phyloP scores from a whole-genome alignment of 164 flowering plant genomes.

The Aristolochia contorta region DNA sequence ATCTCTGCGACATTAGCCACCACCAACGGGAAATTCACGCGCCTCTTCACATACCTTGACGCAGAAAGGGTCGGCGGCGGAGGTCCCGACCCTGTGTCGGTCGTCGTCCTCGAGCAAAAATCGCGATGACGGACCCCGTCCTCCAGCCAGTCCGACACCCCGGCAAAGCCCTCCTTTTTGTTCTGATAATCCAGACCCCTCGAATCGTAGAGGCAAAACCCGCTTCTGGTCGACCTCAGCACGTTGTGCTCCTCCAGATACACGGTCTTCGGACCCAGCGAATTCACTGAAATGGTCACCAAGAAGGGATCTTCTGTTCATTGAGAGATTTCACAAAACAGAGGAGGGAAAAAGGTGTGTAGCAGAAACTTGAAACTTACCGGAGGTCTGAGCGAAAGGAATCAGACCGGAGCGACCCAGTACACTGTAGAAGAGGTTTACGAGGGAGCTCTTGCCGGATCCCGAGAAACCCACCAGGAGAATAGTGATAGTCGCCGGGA shows the following conservation, averaged over 20 bases:
- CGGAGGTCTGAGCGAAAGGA: slow-evolving; percentile 65
- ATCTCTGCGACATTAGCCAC: slow-evolving; percentile 55
- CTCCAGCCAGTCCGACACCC: slow-evolving; percentile 39
- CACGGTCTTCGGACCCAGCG: slow-evolving; percentile 33
- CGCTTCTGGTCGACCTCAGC: slow-evolving; percentile 51
- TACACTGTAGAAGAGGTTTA: slow-evolving; percentile 69
- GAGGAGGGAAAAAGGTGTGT: neutral
- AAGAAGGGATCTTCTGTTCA: neutral
- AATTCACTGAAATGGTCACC: slow-evolving; percentile 16
- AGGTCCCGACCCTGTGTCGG: slow-evolving; percentile 18
- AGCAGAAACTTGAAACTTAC: slow-evolving; percentile 15
- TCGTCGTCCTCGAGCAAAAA: slow-evolving; percentile 38
- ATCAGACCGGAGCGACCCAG: slow-evolving; percentile 62
- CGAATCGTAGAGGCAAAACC: slow-evolving; percentile 69
- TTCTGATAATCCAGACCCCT: slow-evolving; percentile 41
- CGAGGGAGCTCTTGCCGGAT: slow-evolving; percentile 69
- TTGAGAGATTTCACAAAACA: too few species aligned
- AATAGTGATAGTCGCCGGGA: slow-evolving; percentile 41
- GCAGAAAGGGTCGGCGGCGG: slow-evolving; percentile 12
- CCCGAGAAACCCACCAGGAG: slow-evolving; percentile 54
- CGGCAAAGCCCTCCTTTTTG: slow-evolving; percentile 30
- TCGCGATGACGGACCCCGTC: slow-evolving; percentile 64
- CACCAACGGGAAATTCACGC: slow-evolving; percentile 53
- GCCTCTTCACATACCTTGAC: slow-evolving; percentile 31
- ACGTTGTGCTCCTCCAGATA: slow-evolving; percentile 73